Conservation (phyloP, 2,329 filamentous ascomycete species). For the Verticillium dahliae region DNA sequence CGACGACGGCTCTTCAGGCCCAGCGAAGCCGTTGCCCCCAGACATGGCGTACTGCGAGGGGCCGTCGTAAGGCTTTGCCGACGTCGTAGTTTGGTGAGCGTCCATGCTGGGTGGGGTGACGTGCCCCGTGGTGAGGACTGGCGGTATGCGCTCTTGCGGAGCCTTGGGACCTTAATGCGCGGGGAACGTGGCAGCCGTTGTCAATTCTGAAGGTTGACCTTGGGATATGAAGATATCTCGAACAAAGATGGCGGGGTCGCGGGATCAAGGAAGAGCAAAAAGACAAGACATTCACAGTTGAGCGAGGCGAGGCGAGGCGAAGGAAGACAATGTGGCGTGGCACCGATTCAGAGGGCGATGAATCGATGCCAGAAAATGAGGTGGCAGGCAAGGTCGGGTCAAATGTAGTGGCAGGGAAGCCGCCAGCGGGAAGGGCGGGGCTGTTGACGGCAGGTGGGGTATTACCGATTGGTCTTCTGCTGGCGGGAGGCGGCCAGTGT, state of each 20-base stretch:
- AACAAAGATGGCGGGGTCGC: not conserved
- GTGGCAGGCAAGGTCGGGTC: not conserved
- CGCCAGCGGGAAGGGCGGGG: conserved; percentile 1
- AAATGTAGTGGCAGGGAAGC: conserved; percentile 1
- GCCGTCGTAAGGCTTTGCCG: not conserved
- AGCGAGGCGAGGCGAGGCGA: not conserved
- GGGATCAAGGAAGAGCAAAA: not conserved
- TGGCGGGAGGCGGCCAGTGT: not conserved
- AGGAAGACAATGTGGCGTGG: not conserved
- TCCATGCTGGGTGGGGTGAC: not conserved
- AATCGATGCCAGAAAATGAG: not conserved
- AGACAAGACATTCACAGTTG: not conserved
- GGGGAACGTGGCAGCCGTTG: not conserved
- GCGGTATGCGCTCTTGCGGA: not conserved
- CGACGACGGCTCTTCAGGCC: not conserved
- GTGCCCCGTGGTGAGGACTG: not conserved
- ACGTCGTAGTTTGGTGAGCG: not conserved
- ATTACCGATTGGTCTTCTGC: not conserved
- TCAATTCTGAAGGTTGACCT: not conserved
- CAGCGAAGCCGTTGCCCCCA: not conserved
- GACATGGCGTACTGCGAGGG: not conserved
- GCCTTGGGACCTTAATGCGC: not conserved
- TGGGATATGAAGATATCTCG: not conserved
- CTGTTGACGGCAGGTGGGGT: not conserved
- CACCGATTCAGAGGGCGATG: not conserved